Evolutionary conservation across 495 filamentous ascomycete genomes (phyloP), one percentile per base, ranked within the genome.

Genomic region (Filosporella fistucella): DNA sequence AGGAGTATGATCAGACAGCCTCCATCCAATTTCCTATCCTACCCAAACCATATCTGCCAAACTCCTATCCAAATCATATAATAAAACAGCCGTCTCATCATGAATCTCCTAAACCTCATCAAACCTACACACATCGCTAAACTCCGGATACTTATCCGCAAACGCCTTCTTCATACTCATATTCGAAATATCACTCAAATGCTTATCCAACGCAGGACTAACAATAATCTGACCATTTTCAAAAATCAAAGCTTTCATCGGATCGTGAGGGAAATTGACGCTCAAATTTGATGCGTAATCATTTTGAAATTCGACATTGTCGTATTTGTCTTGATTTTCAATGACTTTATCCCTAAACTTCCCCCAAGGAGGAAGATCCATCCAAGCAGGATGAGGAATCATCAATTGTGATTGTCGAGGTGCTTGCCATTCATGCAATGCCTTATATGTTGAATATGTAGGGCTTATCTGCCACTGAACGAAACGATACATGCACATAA

Each of bases 381-480:
- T 62, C 59, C 59, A 66, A 11, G 55, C 52, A 8, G 52, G 56
- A 37, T 66, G 66, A 1, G 56, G 43, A 30, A 58, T 57, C 12
- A 36, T 33, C 14, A 58, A 46, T 38, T 66, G 59, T 24, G 40
- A 58, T 9, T 51, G 43, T 8, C 42, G 42, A 2, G 61, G 59
- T 7, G 52, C 40, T 35, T 60, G 50, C 43, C 61, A 59, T 14
- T 54, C 50, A 23, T 60, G 49, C 11, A 65, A 42, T n/a, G 39
- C 30, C 26, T 55, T 42, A 36, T 58, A 61, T 29, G 54, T 61
- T 16, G 50, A 33, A 33, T 46, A 43, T 17, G 41, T 60, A 2
- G 63, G 59, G 7, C 47, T 54, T n/a, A 64, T 58, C 24, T 61
- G 54, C 61, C 61, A 64, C 50, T 56, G 58, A 9, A 63, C 17